Conservation (phyloP, 75 land plant species). For the Sequoia sempervirens region DNA sequence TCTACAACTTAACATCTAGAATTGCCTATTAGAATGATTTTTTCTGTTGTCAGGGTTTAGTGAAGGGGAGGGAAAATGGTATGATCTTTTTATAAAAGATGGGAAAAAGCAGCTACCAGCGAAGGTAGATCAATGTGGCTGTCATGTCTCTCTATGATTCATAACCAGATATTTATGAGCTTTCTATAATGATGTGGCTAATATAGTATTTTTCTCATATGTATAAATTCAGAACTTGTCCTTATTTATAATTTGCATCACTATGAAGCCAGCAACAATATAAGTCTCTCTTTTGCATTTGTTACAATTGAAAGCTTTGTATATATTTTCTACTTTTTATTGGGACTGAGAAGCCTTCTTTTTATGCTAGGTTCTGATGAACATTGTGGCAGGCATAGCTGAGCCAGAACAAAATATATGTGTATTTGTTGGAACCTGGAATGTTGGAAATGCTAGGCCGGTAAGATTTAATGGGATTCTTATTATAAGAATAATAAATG, state of each 20-base stretch:
- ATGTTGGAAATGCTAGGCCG: slow-evolving; percentile 50
- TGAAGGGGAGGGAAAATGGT: slow-evolving; percentile 26
- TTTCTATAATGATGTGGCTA: neutral
- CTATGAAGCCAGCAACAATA: neutral
- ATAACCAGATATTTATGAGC: slow-evolving; percentile 1
- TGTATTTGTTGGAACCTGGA: slow-evolving; percentile 50
- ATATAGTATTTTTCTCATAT: neutral
- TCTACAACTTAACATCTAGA: neutral
- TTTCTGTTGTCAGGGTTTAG: neutral
- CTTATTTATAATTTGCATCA: neutral
- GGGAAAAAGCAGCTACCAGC: slow-evolving; percentile 33
- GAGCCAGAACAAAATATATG: slow-evolving; percentile 43
- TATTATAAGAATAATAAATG: neutral
- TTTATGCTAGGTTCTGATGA: slow-evolving; percentile 29
- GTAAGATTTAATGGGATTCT: slow-evolving; percentile 9
- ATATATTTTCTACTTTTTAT: neutral
- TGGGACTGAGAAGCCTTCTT: slow-evolving; percentile 1
- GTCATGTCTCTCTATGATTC: neutral
- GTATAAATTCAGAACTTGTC: neutral
- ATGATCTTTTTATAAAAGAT: slow-evolving; percentile 37
- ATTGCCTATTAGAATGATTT: neutral
- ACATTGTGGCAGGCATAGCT: slow-evolving; percentile 40
- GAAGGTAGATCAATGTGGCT: slow-evolving; percentile 19
- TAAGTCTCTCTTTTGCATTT: neutral
- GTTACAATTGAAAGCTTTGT: neutral